A percentile compares a stretch with the other conserved stretches of the same genome.
Evolutionary conservation across 257 asterid genomes (phyloP).

Genomic region (Lantana camara): DNA sequence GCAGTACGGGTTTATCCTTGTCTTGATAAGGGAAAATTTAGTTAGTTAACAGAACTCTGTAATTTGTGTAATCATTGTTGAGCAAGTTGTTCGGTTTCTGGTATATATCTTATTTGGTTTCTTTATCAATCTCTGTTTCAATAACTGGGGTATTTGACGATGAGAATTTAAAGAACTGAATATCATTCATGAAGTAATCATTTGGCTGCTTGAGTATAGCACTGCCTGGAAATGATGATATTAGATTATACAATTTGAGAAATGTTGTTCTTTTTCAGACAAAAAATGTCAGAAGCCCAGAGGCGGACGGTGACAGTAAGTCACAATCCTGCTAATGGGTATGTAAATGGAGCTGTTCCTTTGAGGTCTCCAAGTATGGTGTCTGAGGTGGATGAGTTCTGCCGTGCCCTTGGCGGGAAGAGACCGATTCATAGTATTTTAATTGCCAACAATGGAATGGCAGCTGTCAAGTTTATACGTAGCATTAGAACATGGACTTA

Average conservation of each 20-base stretch:
- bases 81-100: conserved; percentile 2
- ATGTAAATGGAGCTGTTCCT: conserved; percentile 56
- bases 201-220: conserved; percentile 12
- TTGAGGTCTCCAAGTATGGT: conserved; percentile 58
- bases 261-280: conserved; percentile 40
- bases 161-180: neutral
- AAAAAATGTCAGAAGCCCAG: conserved; percentile 90
- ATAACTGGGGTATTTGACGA: conserved; percentile 3
- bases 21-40: neutral
- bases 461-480: conserved; percentile 97
- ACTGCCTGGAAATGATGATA: neutral
- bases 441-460: conserved; percentile 99
- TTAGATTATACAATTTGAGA: conserved; percentile 1
- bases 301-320: conserved; percentile 54
- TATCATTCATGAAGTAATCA: neutral
- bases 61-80: conserved; percentile 16
- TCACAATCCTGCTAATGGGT: conserved; percentile 47
- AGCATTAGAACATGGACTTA: conserved; percentile 98
- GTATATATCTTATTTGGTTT: conserved; percentile 6
- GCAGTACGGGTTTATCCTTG: conserved; percentile 17
- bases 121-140: conserved; percentile 7
- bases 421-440: conserved; percentile 86
- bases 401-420: conserved; percentile 80
- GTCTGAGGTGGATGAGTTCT: conserved; percentile 78
- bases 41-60: conserved; percentile 16